A percentile compares a stretch with the other conserved stretches of the same genome.
Evolutionary conservation across 2,329 filamentous ascomycete species (phyloP).

Genomic region (Cryphonectria japonica): DNA sequence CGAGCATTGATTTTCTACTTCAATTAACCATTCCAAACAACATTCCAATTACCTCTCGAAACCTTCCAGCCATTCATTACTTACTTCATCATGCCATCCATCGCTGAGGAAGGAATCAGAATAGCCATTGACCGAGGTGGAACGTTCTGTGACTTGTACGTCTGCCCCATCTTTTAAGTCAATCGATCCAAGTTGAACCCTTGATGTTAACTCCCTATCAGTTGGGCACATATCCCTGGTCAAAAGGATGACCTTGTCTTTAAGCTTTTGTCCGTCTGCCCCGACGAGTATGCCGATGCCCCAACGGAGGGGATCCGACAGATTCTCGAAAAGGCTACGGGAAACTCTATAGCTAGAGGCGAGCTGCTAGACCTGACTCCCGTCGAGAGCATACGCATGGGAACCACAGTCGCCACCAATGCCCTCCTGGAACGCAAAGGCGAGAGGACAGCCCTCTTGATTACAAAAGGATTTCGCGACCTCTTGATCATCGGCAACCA

Average conservation of each 20-base stretch:
- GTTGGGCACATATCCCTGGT: not conserved
- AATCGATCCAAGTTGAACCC: not conserved
- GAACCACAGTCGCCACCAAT: constrained; percentile 93
- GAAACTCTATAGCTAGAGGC: constrained; percentile 68
- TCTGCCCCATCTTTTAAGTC: constrained; percentile 57
- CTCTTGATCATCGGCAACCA: constrained; percentile 90
- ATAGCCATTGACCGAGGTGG: constrained; percentile 82
- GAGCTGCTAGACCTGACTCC: constrained; percentile 77
- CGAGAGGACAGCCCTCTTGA: constrained; percentile 83
- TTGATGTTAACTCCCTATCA: not conserved
- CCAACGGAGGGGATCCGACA: constrained; percentile 89
- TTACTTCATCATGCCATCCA: constrained; percentile 2
- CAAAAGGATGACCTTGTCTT: constrained; percentile 44
- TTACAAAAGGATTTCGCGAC: constrained; percentile 86
- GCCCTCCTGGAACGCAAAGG: constrained; percentile 89
- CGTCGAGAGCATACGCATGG: constrained; percentile 94
- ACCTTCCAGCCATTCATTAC: not conserved
- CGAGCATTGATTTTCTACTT: not conserved
- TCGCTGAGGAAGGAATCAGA: constrained; percentile 57
- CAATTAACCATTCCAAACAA: not conserved
- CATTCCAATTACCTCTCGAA: not conserved
- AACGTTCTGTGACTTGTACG: constrained; percentile 94
- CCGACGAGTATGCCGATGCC: constrained; percentile 89
- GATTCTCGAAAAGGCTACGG: constrained; percentile 72
- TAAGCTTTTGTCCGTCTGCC: constrained; percentile 81